Evolutionary conservation across 129 eudicot genomes (phyloP), one percentile per base, ranked within the genome.

Genomic region (Rutidosis leptorrhynchoides): DNA sequence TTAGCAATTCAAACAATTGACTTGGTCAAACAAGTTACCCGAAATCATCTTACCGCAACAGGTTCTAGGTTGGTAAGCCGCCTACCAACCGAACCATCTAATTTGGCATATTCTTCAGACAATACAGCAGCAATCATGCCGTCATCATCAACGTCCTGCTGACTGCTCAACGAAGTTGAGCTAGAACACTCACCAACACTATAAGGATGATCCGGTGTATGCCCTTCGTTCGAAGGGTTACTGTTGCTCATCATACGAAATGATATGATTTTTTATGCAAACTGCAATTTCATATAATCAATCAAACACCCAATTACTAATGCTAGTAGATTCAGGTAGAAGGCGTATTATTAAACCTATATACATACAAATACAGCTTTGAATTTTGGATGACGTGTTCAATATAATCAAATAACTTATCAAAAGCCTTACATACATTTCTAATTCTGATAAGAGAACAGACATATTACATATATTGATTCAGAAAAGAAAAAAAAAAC

Each of bases 101-200:
- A 70, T 24, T 83, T 60, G 52, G 87, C 96, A 80, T 82, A 82
- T 82, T 88, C 92, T 83, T 88, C 96, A 7, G 92, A 75, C 59
- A 88, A 72, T 28, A 88, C 78, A 42, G 65, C 80, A 65, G 96
- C 96, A 77, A 88, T 88, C 84, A 80, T 88, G 69, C 79, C 73
- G 40, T 88, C 96, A 80, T 88, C 88, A 52, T 84, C 92, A 54
- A 78, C 77, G 19, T 80, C 92, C 14, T 64, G 85, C 65, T 82
- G 85, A 70, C 86, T 82, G 73, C 96, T 84, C 49, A 70, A 70
- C 4, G 91, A 84, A 65, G 90, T 77, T 57, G 92, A 85, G 76
- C 82, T 84, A 62, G 96, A 84, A 62, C 78, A 70, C 69, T 80
- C 87, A 59, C 83, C 85, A 64, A 74, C 68, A 61, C 71, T 63